phyloP scores from a whole-genome alignment of 805 yeast genomes.

The Metschnikowia lachancei region DNA sequence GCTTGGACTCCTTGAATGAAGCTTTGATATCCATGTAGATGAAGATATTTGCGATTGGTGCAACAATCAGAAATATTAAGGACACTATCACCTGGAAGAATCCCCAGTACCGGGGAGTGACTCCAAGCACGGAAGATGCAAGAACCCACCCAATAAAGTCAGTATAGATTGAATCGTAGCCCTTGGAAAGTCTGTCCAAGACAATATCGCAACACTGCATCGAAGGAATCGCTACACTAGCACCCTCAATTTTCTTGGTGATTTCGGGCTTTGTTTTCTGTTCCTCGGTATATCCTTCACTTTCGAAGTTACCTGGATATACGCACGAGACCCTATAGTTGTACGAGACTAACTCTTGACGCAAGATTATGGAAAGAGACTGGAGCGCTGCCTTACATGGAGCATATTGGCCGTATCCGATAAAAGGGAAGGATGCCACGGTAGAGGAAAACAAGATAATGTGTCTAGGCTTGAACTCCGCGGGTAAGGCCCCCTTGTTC shows the following conservation, averaged over 20 bases:
- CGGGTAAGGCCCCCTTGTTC: constrained; percentile 14
- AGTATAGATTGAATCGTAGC: constrained; percentile 73
- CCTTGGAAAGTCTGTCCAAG: constrained; percentile 52
- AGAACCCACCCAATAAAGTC: constrained; percentile 85
- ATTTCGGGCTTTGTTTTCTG: constrained; percentile 82
- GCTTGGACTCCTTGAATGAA: constrained; percentile 40
- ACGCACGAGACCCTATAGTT: constrained; percentile 69
- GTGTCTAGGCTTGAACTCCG: constrained; percentile 48
- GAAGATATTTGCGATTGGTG: constrained; percentile 53
- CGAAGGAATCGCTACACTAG: constrained; percentile 67
- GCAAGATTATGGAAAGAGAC: constrained; percentile 67
- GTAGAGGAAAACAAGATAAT: constrained; percentile 65
- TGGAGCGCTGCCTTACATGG: constrained; percentile 84
- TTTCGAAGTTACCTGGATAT: constrained; percentile 84
- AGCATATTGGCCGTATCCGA: constrained; percentile 88
- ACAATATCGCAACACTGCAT: constrained; percentile 64
- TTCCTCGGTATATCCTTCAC: constrained; percentile 85
- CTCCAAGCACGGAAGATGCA: constrained; percentile 63
- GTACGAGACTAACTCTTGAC: constrained; percentile 76
- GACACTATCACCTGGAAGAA: constrained; percentile 42
- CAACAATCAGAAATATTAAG: constrained; percentile 35
- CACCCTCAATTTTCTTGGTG: constrained; percentile 80
- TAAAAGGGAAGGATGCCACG: constrained; percentile 79
- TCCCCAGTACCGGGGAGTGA: constrained; percentile 62
- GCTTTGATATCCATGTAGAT: constrained; percentile 51